A percentile compares a stretch with the other conserved stretches of the same genome.
Evolutionary conservation across 2,329 filamentous ascomycete genomes (phyloP).

Genomic region (Xylariales sp.): DNA sequence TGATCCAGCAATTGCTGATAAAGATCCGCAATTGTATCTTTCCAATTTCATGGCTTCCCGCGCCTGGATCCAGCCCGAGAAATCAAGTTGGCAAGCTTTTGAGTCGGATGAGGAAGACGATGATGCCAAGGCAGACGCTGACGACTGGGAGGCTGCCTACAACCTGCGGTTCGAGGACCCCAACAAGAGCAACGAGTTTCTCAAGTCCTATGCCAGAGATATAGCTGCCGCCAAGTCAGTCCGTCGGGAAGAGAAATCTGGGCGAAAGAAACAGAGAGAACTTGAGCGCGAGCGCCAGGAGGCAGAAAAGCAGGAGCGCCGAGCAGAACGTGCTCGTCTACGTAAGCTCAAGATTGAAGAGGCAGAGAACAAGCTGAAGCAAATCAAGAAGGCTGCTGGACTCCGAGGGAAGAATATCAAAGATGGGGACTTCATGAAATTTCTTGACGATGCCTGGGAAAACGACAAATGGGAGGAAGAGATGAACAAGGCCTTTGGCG

Average conservation of each 20-base stretch:
- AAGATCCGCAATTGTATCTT: slow-evolving; percentile 87
- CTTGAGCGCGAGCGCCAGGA: slow-evolving; percentile 73
- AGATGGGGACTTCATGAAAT: slow-evolving; percentile 76
- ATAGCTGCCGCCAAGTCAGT: slow-evolving; percentile 77
- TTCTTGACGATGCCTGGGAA: slow-evolving; percentile 86
- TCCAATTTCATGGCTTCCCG: slow-evolving; percentile 91
- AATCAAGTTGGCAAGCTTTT: slow-evolving; percentile 69
- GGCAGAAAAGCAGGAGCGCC: slow-evolving; percentile 68
- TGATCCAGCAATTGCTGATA: slow-evolving; percentile 72
- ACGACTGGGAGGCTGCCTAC: slow-evolving; percentile 87
- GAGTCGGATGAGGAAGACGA: slow-evolving; percentile 82
- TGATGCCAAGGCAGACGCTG: slow-evolving; percentile 75
- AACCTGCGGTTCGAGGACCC: slow-evolving; percentile 96
- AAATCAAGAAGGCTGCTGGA: slow-evolving; percentile 87
- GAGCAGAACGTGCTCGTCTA: slow-evolving; percentile 77
- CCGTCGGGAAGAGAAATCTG: slow-evolving; percentile 73
- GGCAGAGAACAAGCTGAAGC: slow-evolving; percentile 77
- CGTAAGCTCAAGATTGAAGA: slow-evolving; percentile 88
- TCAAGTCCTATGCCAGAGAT: slow-evolving; percentile 87
- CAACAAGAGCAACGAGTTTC: slow-evolving; percentile 76
- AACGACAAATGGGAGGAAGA: slow-evolving; percentile 85
- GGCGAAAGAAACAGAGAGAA: slow-evolving; percentile 74
- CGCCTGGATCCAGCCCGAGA: slow-evolving; percentile 71
- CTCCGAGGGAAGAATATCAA: slow-evolving; percentile 60
- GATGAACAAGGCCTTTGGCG: slow-evolving; percentile 84